Base-by-base conservation (phyloP, 371 early-diverging fungal species). In the Dinochytrium kinnereticum region DNA sequence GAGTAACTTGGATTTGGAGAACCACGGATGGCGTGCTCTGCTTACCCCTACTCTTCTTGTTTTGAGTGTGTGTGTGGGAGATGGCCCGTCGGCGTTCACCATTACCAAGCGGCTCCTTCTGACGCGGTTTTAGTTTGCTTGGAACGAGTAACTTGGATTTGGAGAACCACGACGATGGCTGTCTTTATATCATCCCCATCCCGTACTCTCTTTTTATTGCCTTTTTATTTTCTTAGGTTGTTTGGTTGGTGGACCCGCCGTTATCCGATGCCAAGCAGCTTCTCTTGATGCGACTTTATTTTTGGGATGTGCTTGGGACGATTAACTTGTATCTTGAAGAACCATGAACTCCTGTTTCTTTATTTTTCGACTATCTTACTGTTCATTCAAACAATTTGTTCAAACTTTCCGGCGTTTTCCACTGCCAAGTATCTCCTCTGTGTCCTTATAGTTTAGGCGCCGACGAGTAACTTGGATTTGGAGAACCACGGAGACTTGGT, bases 261-360 rank as follows among this genome's bases (percentile, higher is more conserved):
- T n/a, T n/a, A n/a, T n/a, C n/a, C n/a, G n/a, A n/a, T n/a, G n/a
- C 57, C 30, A 26, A 10, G 5, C 57, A 26, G 7, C 57, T 55
- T 55, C 57, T 24, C 57, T n/a, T n/a, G n/a, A n/a, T n/a, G n/a
- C 57, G 21, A 7, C 57, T 10, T 55, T 30, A 10, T 24, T 55
- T 55, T n/a, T n/a, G n/a, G n/a, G n/a, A n/a, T n/a, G n/a, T n/a
- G n/a, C n/a, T n/a, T n/a, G n/a, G n/a, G n/a, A n/a, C n/a, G n/a
- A n/a, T n/a, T n/a, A n/a, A n/a, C n/a, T n/a, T n/a, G n/a, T n/a
- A n/a, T n/a, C n/a, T n/a, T n/a, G n/a, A n/a, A n/a, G n/a, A n/a
- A n/a, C n/a, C n/a, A n/a, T n/a, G n/a, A n/a, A n/a, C 57, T 24
- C 30, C 57, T 55, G 24, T 55, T 26, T 26, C 57, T 55, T 55